Base-by-base conservation (phyloP, 768 basidiomycete species). In the Boletellus sp. region DNA sequence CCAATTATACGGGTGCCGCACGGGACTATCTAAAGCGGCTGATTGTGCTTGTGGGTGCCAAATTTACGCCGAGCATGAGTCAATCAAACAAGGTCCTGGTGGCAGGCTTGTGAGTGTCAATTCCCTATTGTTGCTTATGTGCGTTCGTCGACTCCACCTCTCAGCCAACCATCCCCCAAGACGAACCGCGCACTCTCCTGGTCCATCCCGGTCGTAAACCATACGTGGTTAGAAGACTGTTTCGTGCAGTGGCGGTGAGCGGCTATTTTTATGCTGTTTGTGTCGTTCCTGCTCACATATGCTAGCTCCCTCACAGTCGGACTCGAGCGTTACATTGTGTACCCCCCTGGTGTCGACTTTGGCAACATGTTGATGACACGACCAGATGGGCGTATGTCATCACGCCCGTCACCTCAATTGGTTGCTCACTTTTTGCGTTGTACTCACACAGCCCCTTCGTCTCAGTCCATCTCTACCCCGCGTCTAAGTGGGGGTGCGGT, bases 201-300 rank as follows among this genome's bases (percentile, higher is more conserved):
- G 94, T 80, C 79, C 0, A 87, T 94, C 53, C 85, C 91, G 0
- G 74, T 94, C 50, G 86, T 94, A 11, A 95, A 93, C 57, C 94
- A 97, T 58, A 76, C 78, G 0, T 96, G 92, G 91, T 74, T 96
- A 3, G 94, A 96, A 61, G 90, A 94, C 53, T 94, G 90, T 63
- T 88, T 94, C 61, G 69, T 82, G 19, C 76, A 82, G 45, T 96
- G 94, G 93, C 77, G 78, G 41, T 63, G 36, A 40, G 52, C 31
- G 2, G n/a, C 13, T 32, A 6, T 23, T 9, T 36, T 28, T 28
- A 8, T 10, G 28, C 9, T n/a, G 6, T 34, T 6, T 7, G 1
- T 36, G 13, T 39, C 2, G 8, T 41, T 17, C 3, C 28, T 10
- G 28, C 42, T 60, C 20, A 63, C 26, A 16, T 17, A 4, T 2